These are phyloP conservation scores for Tolypocladium paradoxum DNA, from an alignment of 2,329 filamentous ascomycete species.

Conservation along the genomic window DNA sequence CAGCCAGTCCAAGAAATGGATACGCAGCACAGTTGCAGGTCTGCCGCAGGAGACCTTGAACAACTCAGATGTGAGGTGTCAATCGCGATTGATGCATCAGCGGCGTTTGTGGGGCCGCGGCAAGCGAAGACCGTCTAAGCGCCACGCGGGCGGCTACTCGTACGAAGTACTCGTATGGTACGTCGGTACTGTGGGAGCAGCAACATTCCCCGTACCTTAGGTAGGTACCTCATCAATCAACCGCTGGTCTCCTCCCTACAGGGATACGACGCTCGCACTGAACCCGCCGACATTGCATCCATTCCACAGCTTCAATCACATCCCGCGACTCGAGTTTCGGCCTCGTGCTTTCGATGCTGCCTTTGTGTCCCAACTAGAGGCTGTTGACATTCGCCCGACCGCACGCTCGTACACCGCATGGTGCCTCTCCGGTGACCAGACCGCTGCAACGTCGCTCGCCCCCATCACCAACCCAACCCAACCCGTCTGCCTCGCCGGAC, in stretches of 20 bases:
- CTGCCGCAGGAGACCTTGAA: not conserved
- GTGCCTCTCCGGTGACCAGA: not conserved
- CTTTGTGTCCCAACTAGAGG: not conserved
- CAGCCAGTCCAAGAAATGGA: not conserved
- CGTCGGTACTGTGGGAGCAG: too few species aligned
- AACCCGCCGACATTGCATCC: not conserved
- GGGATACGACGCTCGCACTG: not conserved
- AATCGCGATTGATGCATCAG: not conserved
- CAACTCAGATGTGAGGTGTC: too few species aligned
- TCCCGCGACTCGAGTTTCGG: not conserved
- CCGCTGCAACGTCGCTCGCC: not conserved
- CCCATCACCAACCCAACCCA: not conserved
- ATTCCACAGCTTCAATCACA: not conserved
- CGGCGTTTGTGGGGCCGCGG: not conserved
- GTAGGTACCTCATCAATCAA: too few species aligned
- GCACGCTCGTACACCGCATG: not conserved
- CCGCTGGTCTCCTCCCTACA: not conserved
- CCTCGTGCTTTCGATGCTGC: not conserved
- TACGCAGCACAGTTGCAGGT: not conserved
- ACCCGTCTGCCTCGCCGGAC: constrained; percentile 1
- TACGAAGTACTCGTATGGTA: too few species aligned
- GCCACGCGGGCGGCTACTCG: not conserved
- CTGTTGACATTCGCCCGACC: not conserved
- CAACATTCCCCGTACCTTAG: not conserved
- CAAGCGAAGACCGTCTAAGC: not conserved